These are phyloP conservation scores for Moricandia moricandioides DNA, from an alignment of 345 rosid genomes.

Conservation along the genomic window DNA sequence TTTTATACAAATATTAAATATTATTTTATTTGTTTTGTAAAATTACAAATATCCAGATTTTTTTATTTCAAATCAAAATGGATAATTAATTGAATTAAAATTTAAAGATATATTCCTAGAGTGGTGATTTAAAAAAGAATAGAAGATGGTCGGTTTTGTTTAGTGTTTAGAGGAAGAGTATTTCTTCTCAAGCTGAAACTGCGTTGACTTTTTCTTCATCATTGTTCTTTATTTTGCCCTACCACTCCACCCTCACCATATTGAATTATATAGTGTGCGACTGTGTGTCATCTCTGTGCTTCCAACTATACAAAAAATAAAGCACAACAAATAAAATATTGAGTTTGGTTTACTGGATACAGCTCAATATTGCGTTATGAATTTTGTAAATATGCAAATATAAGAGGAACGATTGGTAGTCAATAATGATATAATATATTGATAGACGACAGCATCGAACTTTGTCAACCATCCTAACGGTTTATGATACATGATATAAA, in stretches of 20 bases:
- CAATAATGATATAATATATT: not conserved
- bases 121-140: not conserved
- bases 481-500: not conserved
- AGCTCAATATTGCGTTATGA: not conserved
- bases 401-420: constrained; percentile 11
- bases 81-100: no score
- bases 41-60: no score
- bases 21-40: no score
- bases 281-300: constrained; percentile 8
- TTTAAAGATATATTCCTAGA: no score
- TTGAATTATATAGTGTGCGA: not conserved
- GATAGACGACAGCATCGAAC: not conserved
- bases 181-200: constrained; percentile 5
- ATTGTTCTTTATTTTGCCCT: constrained; percentile 15
- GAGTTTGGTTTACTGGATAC: not conserved
- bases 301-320: not conserved
- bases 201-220: constrained; percentile 18
- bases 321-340: not conserved
- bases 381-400: not conserved
- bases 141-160: not conserved
- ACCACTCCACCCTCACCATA: constrained; percentile 18
- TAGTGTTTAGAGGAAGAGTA: not conserved
- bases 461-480: not conserved
- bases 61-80: not conserved
- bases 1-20: no score